Conservation (phyloP, 2,329 filamentous ascomycete species). For the Ramularia collo-cygni region DNA sequence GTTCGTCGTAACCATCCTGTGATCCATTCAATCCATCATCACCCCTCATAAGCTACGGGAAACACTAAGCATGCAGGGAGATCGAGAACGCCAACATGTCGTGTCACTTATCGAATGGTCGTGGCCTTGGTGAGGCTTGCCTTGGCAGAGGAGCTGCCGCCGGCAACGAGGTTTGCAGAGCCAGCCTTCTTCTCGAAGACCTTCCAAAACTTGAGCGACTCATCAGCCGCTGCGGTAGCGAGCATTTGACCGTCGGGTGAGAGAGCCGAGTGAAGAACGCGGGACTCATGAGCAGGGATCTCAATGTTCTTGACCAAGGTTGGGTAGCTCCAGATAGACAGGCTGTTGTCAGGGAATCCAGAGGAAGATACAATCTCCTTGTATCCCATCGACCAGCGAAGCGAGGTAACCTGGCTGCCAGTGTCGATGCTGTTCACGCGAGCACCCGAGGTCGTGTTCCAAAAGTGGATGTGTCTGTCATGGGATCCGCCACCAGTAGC, state of each 20-base stretch:
- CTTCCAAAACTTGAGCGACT: constrained; percentile 99
- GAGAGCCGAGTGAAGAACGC: constrained; percentile 92
- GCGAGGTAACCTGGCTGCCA: constrained; percentile 90
- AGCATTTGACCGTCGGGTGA: constrained; percentile 98
- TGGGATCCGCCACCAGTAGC: constrained; percentile 94
- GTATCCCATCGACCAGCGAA: constrained; percentile 95
- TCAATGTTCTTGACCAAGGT: constrained; percentile 95
- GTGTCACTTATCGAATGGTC: constrained; percentile 47
- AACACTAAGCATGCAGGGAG: background rate
- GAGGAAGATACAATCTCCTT: constrained; percentile 96
- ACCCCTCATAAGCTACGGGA: too few species aligned
- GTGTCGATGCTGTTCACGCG: constrained; percentile 99
- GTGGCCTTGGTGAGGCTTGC: constrained; percentile 85
- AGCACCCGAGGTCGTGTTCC: constrained; percentile 97
- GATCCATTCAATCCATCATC: too few species aligned
- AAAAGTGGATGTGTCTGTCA: constrained; percentile 98
- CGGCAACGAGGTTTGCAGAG: constrained; percentile 54
- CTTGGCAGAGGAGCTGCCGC: constrained; percentile 66
- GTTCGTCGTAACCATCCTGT: too few species aligned
- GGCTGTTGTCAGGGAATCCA: constrained; percentile 97
- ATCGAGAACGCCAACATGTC: background rate
- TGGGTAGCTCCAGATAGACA: constrained; percentile 99
- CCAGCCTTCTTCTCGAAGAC: constrained; percentile 98
- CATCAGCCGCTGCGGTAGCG: constrained; percentile 89
- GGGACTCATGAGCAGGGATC: constrained; percentile 94